Percentiles rank a stretch among this genome's conserved stretches.
These are phyloP conservation scores for Amauroascus niger DNA, from an alignment of 2,329 filamentous ascomycete species.

Conservation along the genomic window DNA sequence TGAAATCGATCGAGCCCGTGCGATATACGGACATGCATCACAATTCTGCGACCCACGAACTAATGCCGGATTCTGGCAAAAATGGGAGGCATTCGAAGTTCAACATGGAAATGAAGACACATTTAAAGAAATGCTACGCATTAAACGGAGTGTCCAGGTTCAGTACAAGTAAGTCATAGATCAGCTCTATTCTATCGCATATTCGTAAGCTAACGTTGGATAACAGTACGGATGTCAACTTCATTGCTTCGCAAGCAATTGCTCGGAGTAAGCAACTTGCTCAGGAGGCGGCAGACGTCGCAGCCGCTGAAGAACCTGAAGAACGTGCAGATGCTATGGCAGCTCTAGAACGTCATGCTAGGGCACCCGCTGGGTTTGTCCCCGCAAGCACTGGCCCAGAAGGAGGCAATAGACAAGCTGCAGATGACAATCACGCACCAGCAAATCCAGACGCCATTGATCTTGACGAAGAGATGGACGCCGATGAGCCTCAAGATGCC, in stretches of 20 bases:
- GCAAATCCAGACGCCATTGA: conserved; percentile 82
- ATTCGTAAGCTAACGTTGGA: conserved; percentile 4
- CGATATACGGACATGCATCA: conserved; percentile 91
- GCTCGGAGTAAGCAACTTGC: conserved; percentile 60
- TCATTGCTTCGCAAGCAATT: conserved; percentile 91
- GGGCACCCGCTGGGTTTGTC: conserved; percentile 83
- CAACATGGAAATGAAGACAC: conserved; percentile 98
- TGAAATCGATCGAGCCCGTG: conserved; percentile 87
- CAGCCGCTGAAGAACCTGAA: conserved; percentile 36
- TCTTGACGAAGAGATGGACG: conserved; percentile 49
- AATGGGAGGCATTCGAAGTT: conserved; percentile 96
- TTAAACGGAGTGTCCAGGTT: conserved; percentile 94
- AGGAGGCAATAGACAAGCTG: conserved; percentile 46
- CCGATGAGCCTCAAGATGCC: conserved; percentile 5
- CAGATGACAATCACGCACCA: conserved; percentile 30
- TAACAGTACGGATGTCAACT: conserved; percentile 80
- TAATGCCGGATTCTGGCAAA: conserved; percentile 82
- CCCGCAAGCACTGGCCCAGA: conserved; percentile 67
- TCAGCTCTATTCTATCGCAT: background rate
- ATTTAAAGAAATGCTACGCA: conserved; percentile 96
- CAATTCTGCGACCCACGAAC: conserved; percentile 96
- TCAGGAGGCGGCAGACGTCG: conserved; percentile 28
- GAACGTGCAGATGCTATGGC: conserved; percentile 71
- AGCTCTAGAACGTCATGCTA: conserved; percentile 75
- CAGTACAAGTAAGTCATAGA: conserved; percentile 66